Evolutionary conservation across 176 grass and related monocot species (phyloP).

Genomic region (Triticum turgidum): DNA sequence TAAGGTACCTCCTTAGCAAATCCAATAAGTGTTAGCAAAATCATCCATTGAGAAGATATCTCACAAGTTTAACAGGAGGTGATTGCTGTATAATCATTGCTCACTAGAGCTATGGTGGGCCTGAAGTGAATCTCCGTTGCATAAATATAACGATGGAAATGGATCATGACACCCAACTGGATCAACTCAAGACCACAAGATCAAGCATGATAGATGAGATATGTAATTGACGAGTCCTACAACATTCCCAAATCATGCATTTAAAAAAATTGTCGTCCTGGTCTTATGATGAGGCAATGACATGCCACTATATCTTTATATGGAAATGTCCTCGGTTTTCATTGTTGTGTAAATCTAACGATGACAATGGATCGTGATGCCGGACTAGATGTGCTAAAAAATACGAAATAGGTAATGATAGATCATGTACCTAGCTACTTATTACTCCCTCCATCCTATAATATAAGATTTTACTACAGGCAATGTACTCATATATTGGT

Average conservation of each 20-base stretch:
- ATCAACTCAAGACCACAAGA: background rate
- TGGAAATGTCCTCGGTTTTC: background rate
- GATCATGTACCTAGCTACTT: too few relatives aligned
- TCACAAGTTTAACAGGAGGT: background rate
- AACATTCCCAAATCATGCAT: background rate
- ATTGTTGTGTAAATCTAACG: background rate
- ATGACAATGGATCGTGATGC: too few relatives aligned
- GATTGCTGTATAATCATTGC: background rate
- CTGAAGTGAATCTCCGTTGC: background rate
- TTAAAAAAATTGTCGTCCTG: background rate
- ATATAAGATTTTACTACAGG: too few relatives aligned
- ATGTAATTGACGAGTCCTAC: background rate
- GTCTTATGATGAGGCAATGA: background rate
- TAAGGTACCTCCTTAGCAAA: background rate
- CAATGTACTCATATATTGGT: too few relatives aligned
- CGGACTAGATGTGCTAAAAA: too few relatives aligned
- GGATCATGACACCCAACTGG: background rate
- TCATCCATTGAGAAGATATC: background rate
- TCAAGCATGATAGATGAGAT: background rate
- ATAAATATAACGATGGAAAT: background rate
- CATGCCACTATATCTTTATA: background rate
- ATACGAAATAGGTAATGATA: too few relatives aligned
- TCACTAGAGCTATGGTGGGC: background rate
- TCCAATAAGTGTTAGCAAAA: background rate
- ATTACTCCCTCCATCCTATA: too few relatives aligned